Evolutionary conservation across 78 protist genomes (phyloP), one percentile per base, ranked within the genome.

Genomic region (Mantamonas sphyraenae): DNA sequence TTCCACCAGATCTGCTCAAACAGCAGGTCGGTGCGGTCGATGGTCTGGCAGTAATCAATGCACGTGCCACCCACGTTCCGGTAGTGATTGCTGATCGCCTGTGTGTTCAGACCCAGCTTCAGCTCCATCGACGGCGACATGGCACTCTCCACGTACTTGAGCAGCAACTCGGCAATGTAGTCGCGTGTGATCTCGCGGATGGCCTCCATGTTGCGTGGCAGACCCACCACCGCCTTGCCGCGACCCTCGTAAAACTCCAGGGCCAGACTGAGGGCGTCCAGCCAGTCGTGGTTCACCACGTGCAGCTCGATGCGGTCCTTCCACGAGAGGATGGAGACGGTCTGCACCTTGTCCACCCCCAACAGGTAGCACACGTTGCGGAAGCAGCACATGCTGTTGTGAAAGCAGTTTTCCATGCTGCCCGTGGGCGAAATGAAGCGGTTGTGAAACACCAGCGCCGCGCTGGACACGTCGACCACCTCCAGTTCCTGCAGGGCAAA

Each of bases 211-310:
- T 73, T 67, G 28, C 30, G 45, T 0, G 74, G 57, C 22, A 42
- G 47, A 10, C 85, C 85, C n/a, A 76, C 63, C 14, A 71, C 60
- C 17, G 80, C 85, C 42, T 53, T 64, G 28, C 77, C 85, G 28
- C 64, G 63, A 8, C 85, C 85, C 28, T 73, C 73, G 61, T 80
- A 73, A 55, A 80, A 72, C 39, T 57, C 80, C 53, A 68, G 45
- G 34, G 77, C 78, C 12, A 80, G 50, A n/a, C 78, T 51, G 4
- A 80, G 75, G 0, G 85, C 79, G 73, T 73, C 80, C 33, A 80
- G 68, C 58, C 67, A 80, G 43, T 61, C 62, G 24, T 57, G 58
- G 37, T 73, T 33, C 17, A 26, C 39, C 3, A 63, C 77, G 0
- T 73, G 33, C 9, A 56, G 26, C 0, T 64, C 47, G 12, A 80